phyloP scores from a whole-genome alignment of 352 stramenopile genomes.

The Paralagenidium karlingii region DNA sequence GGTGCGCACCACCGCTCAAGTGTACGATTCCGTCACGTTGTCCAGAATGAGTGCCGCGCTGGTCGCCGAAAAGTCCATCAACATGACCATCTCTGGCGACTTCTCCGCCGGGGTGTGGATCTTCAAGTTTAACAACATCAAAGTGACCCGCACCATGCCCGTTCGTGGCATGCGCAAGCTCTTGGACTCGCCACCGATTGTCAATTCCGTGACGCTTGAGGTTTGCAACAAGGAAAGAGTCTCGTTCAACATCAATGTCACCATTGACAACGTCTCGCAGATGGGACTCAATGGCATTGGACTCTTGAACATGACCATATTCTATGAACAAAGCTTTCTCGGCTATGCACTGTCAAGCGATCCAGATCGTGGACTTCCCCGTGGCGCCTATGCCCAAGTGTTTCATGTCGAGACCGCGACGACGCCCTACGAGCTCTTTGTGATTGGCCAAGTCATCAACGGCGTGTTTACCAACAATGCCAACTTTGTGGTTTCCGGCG shows the following conservation, averaged over 20 bases:
- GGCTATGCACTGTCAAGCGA: conserved; percentile 37
- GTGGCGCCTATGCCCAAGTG: conserved; percentile 27
- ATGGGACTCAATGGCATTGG: conserved; percentile 46
- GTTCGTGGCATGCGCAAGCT: not conserved
- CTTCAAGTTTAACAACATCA: not conserved
- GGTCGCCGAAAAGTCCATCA: not conserved
- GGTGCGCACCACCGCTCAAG: not conserved
- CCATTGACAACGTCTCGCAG: conserved; percentile 23
- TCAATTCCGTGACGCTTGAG: not conserved
- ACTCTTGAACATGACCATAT: conserved; percentile 52
- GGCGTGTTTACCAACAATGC: conserved; percentile 17
- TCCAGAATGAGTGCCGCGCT: not conserved
- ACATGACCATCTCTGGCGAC: not conserved
- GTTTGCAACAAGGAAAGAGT: not conserved
- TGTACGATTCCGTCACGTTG: not conserved
- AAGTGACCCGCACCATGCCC: not conserved
- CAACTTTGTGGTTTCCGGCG: conserved; percentile 41
- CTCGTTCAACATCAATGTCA: not conserved
- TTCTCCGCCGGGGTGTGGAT: not conserved
- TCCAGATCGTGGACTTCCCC: conserved; percentile 22
- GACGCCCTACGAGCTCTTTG: conserved; percentile 7
- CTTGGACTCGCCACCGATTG: not conserved
- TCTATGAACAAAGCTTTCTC: conserved; percentile 45
- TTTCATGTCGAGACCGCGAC: conserved; percentile 31
- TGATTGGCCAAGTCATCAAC: conserved; percentile 22